Evolutionary conservation across 2,329 filamentous ascomycete genomes (phyloP).

Genomic region (Botrytis fabae): DNA sequence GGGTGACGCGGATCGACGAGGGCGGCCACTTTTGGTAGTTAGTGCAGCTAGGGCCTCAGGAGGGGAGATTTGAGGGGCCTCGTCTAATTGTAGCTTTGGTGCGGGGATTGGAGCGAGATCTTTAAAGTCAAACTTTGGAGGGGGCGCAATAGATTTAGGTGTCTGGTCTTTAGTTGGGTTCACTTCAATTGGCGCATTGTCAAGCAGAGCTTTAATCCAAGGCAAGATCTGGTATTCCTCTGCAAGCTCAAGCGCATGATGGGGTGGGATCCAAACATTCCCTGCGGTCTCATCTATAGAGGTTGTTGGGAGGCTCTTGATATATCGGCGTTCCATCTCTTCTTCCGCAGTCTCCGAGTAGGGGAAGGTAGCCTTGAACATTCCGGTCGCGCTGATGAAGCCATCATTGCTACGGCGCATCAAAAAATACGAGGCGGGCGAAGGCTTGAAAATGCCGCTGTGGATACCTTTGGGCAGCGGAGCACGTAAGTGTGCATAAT

Average conservation of each 20-base stretch:
- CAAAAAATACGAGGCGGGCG: slow-evolving; percentile 89
- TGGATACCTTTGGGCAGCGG: slow-evolving; percentile 88
- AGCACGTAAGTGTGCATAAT: slow-evolving; percentile 93
- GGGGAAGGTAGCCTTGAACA: slow-evolving; percentile 90
- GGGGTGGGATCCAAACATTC: slow-evolving; percentile 92
- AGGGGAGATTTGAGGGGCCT: slow-evolving; percentile 17
- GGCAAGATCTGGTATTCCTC: slow-evolving; percentile 81
- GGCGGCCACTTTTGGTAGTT: slow-evolving; percentile 44
- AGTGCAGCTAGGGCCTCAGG: slow-evolving; percentile 34
- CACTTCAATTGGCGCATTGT: slow-evolving; percentile 73
- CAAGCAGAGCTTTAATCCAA: slow-evolving; percentile 92
- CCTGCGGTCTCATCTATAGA: slow-evolving; percentile 91
- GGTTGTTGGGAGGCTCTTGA: slow-evolving; percentile 79
- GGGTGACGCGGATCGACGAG: slow-evolving; percentile 60
- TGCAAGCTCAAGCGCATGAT: slow-evolving; percentile 76
- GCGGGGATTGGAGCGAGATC: slow-evolving; percentile 4
- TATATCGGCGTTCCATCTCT: slow-evolving; percentile 73
- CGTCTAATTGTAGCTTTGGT: background rate
- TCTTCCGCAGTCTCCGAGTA: slow-evolving; percentile 73
- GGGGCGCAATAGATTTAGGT: slow-evolving; percentile 74
- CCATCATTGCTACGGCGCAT: slow-evolving; percentile 89
- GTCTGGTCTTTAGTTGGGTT: slow-evolving; percentile 47
- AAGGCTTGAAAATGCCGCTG: slow-evolving; percentile 87
- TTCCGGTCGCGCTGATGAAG: slow-evolving; percentile 81
- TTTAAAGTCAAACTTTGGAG: slow-evolving; percentile 61